These are phyloP conservation scores for Coemansia sp. DNA, from an alignment of 192 early-diverging fungal genomes.

Conservation along the genomic window DNA sequence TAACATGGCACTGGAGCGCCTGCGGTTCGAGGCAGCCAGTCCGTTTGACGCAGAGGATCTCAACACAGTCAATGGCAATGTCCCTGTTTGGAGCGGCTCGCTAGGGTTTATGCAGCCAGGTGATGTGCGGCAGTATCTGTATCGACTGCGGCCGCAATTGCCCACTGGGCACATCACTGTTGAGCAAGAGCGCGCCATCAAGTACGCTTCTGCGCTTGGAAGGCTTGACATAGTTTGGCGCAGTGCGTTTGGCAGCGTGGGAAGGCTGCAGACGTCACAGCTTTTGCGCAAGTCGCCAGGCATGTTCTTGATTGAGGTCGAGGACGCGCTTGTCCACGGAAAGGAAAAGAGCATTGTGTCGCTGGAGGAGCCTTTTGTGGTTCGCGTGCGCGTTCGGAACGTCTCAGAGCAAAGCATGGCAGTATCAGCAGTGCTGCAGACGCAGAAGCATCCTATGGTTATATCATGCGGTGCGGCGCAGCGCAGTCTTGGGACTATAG, in stretches of 20 bases:
- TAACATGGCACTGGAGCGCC: slow-evolving; percentile 82
- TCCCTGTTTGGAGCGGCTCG: slow-evolving; percentile 30
- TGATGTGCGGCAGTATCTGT: slow-evolving; percentile 91
- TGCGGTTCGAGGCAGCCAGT: slow-evolving; percentile 80
- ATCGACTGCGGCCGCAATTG: slow-evolving; percentile 70
- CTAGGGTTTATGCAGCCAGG: slow-evolving; percentile 58
- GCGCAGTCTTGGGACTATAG: slow-evolving; percentile 62
- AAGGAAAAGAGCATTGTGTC: slow-evolving; percentile 1
- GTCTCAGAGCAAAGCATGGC: slow-evolving; percentile 40
- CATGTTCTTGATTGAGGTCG: slow-evolving; percentile 51
- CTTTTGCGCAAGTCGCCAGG: slow-evolving; percentile 78
- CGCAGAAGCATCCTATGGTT: slow-evolving; percentile 32
- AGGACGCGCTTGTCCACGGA: slow-evolving; percentile 14
- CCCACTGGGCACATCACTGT: slow-evolving; percentile 46
- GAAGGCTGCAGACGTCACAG: slow-evolving; percentile 91
- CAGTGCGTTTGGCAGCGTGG: slow-evolving; percentile 83
- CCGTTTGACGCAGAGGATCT: slow-evolving; percentile 64
- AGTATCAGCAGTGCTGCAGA: slow-evolving; percentile 21
- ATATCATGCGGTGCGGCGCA: slow-evolving; percentile 41
- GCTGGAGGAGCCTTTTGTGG: slow-evolving; percentile 40
- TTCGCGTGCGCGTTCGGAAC: slow-evolving; percentile 37
- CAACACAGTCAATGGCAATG: slow-evolving; percentile 7
- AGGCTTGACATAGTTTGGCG: slow-evolving; percentile 97
- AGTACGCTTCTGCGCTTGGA: slow-evolving; percentile 80
- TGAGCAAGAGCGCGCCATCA: slow-evolving; percentile 38